phyloP scores from a whole-genome alignment of 2,329 filamentous ascomycete genomes.

The Trichophyton simii region DNA sequence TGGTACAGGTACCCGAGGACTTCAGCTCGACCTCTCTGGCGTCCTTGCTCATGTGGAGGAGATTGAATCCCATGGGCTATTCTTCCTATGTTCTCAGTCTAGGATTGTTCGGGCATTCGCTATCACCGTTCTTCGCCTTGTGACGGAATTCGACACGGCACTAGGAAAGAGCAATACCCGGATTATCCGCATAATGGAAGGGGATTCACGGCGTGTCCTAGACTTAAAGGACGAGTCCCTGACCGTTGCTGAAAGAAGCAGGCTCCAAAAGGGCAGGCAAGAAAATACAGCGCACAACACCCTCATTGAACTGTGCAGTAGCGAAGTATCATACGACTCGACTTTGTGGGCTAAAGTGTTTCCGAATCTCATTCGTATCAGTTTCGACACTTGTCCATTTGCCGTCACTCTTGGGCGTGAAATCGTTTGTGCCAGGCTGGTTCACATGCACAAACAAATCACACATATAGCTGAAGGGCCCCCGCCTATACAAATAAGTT shows the following conservation, averaged over 20 bases:
- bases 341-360: conserved; percentile 98
- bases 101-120: conserved; percentile 78
- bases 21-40: conserved; percentile 72
- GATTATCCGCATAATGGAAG: conserved; percentile 84
- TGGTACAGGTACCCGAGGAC: conserved; percentile 54
- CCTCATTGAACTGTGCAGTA: conserved; percentile 85
- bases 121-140: conserved; percentile 79
- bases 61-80: conserved; percentile 89
- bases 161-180: conserved; percentile 68
- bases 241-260: conserved; percentile 81
- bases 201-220: conserved; percentile 76
- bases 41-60: conserved; percentile 92
- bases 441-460: conserved; percentile 85
- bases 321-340: conserved; percentile 86
- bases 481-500: conserved; percentile 17
- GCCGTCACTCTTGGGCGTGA: conserved; percentile 84
- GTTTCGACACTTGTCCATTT: conserved; percentile 81
- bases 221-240: conserved; percentile 75
- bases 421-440: conserved; percentile 78
- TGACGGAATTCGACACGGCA: conserved; percentile 85
- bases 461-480: conserved; percentile 56
- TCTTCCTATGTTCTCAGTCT: conserved; percentile 95
- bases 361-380: conserved; percentile 81
- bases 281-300: conserved; percentile 74
- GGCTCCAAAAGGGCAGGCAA: conserved; percentile 78